Evolutionary conservation across 2,329 filamentous ascomycete genomes (phyloP), one percentile per base, ranked within the genome.

Genomic region (Taxawa tesnikishii): DNA sequence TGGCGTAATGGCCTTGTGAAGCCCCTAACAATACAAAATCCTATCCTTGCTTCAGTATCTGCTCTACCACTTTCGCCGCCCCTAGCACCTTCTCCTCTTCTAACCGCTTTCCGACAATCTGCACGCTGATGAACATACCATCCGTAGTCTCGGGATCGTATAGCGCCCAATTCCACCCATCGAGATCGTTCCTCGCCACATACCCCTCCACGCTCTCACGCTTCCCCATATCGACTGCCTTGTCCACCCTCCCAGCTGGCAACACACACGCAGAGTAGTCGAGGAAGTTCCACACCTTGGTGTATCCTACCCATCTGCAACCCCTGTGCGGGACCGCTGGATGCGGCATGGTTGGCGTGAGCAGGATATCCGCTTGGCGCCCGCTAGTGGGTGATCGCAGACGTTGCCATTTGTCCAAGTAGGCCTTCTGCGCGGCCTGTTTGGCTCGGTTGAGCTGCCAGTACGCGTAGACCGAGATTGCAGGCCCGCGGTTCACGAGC

Each of bases 71-170:
- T 54, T 75, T 67, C 80, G 90, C 90, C 9, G 79, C 67, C 0
- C 76, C 73, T 26, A 92, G 58, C 0, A 90, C 82, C 60, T 85
- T 88, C 58, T 92, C 83, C 52, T 92, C 84, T 49, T 88, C 76
- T 44, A 88, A 60, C 14, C 82, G 65, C 29, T 77, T 67, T 1
- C 83, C 83, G 0, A 92, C 75, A 17, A 92, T 65, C 56, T 92
- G 83, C 6, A 94, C 74, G 1, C 73, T 83, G 1, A 90, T 79
- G 0, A 84, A 84, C 21, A 94, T 61, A 0, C 83, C 84, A 31
- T 84, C 76, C 84, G 93, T 94, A 29, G 71, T 72, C n/a, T 65
- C 60, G 0, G 81, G 74, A 50, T 93, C 73, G 52, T 93, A 94
- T 9, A 67, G 38, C 4, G 47, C 47, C 52, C 58, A 62, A 42